These are phyloP conservation scores for Leavenworthia alabamica DNA, from an alignment of 345 rosid species.

Conservation along the genomic window DNA sequence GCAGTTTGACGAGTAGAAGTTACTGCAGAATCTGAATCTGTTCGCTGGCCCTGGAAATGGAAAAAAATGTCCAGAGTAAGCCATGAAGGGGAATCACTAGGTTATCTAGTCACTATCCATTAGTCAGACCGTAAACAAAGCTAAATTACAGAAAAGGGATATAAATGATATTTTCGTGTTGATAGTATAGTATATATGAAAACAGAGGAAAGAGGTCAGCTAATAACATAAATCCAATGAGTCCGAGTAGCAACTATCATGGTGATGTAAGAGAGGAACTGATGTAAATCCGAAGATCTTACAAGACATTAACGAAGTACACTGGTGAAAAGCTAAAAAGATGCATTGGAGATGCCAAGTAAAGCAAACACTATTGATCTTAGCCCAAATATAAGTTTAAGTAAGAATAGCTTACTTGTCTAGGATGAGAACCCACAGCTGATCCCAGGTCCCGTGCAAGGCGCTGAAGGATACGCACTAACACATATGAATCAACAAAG, in stretches of 20 bases:
- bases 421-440: slow-evolving; percentile 66
- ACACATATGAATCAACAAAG: slow-evolving; percentile 60
- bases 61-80: slow-evolving; percentile 24
- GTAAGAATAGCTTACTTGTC: slow-evolving; percentile 58
- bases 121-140: background rate
- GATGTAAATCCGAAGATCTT: slow-evolving; percentile 2
- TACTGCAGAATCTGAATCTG: slow-evolving; percentile 80
- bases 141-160: background rate
- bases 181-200: background rate
- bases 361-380: slow-evolving; percentile 2
- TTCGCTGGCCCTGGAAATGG: slow-evolving; percentile 62
- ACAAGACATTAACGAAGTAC: background rate
- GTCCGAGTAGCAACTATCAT: background rate
- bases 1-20: slow-evolving; percentile 83
- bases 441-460: slow-evolving; percentile 91
- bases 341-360: slow-evolving; percentile 5
- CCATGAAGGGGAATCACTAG: background rate
- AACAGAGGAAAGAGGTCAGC: background rate
- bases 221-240: slow-evolving; percentile 6
- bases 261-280: background rate
- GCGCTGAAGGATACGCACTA: slow-evolving; percentile 86
- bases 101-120: background rate
- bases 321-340: slow-evolving; percentile 1
- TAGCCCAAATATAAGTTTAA: background rate
- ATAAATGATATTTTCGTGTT: background rate